A percentile compares a stretch with the other conserved stretches of the same genome.
Evolutionary conservation across 495 filamentous ascomycete genomes (phyloP).

Genomic region (Elasticomyces elasticus): DNA sequence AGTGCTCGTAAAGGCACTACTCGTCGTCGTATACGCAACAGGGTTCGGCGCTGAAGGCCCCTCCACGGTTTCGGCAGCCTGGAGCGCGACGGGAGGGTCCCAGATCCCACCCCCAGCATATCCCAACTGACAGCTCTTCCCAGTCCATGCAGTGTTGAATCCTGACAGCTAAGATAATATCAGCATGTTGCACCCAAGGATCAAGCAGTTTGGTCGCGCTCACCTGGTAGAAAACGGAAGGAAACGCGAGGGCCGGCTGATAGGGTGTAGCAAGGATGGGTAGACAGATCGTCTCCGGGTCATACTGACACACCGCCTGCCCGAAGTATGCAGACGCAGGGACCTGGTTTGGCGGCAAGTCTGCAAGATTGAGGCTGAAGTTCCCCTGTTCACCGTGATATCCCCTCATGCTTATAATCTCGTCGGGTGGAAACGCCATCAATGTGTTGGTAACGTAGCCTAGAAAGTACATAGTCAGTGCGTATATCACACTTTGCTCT

Average conservation of each 20-base stretch:
- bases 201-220: no score
- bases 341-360: conserved; percentile 10
- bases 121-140: background rate
- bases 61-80: background rate
- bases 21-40: background rate
- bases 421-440: background rate
- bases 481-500: no score
- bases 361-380: conserved; percentile 6
- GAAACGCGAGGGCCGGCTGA: background rate
- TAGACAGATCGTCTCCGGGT: background rate
- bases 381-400: background rate
- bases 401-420: background rate
- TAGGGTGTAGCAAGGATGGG: background rate
- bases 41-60: background rate
- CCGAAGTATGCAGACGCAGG: conserved; percentile 4
- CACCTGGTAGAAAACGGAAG: background rate
- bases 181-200: no score
- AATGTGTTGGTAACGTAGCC: background rate
- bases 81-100: background rate
- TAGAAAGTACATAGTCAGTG: no score
- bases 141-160: background rate
- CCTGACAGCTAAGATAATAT: no score
- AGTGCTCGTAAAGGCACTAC: background rate
- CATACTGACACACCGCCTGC: background rate
- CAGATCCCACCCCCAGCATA: background rate